Evolutionary conservation across 139 green algal species (phyloP).

Genomic region (Coelastrella sp.): DNA sequence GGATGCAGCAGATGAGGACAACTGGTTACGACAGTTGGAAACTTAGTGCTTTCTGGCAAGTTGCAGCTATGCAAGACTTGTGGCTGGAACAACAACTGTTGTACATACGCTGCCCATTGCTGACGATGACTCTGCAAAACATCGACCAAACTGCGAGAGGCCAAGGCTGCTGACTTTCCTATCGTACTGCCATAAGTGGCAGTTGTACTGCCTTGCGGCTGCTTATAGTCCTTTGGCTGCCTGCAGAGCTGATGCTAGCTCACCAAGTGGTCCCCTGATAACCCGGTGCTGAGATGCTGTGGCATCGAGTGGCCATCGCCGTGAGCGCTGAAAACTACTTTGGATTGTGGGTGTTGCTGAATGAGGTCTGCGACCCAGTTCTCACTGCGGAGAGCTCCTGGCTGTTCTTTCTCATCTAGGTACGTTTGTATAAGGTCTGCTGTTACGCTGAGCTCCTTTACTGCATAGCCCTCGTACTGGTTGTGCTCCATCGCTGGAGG

Average conservation of each 20-base stretch:
- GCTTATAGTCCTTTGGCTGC: background rate
- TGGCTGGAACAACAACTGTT: no score
- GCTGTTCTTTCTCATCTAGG: background rate
- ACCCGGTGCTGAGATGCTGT: slow-evolving; percentile 37
- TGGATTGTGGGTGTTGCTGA: background rate
- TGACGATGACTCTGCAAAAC: no score
- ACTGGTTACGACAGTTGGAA: no score
- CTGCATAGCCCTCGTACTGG: background rate
- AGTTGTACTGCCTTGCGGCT: background rate
- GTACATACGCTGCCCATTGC: no score
- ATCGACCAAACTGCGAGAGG: no score
- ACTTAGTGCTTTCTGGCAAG: no score
- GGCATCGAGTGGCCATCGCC: slow-evolving; percentile 13
- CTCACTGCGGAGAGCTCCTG: background rate
- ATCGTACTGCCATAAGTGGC: background rate
- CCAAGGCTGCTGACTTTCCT: background rate
- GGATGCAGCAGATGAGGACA: background rate
- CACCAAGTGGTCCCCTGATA: slow-evolving; percentile 34
- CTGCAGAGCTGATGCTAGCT: background rate
- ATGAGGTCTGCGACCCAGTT: background rate
- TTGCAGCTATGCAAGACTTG: no score
- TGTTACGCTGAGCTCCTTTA: slow-evolving; percentile 33
- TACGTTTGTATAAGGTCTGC: slow-evolving; percentile 26
- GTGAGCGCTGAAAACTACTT: slow-evolving; percentile 17
- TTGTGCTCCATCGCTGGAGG: background rate